Conservation (phyloP, 495 filamentous ascomycete species). For the Aspergillus coremiiformis region DNA sequence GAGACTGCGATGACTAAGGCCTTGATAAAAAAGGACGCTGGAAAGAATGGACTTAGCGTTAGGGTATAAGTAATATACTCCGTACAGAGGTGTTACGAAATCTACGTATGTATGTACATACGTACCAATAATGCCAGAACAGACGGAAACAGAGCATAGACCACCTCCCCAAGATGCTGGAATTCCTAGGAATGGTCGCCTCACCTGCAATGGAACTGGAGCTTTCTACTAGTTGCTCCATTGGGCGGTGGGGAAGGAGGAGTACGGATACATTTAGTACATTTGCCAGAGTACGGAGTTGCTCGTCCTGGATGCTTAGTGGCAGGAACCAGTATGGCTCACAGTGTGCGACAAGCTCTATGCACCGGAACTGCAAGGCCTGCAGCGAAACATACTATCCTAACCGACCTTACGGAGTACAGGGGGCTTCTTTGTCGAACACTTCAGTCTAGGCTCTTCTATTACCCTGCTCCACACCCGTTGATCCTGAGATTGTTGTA, state of each 20-base stretch:
- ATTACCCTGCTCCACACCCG: background rate
- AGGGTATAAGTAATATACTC: too few species aligned
- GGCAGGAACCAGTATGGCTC: background rate
- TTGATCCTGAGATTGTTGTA: background rate
- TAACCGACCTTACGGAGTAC: slow-evolving; percentile 3
- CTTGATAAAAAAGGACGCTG: background rate
- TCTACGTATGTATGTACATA: too few species aligned
- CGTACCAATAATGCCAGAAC: background rate
- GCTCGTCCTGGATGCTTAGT: background rate
- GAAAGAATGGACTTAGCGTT: background rate
- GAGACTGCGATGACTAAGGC: background rate
- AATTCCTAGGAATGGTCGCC: slow-evolving; percentile 15
- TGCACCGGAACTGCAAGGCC: slow-evolving; percentile 9
- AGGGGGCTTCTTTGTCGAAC: background rate
- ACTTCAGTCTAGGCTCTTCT: background rate
- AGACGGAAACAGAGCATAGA: slow-evolving; percentile 5
- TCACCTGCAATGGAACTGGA: slow-evolving; percentile 9
- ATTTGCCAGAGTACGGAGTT: background rate
- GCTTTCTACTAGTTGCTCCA: too few species aligned
- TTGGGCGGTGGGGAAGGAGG: slow-evolving; percentile 5
- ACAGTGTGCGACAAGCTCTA: slow-evolving; percentile 6
- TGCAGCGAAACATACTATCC: slow-evolving; percentile 2
- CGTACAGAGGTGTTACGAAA: too few species aligned
- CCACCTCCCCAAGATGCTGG: slow-evolving; percentile 4
- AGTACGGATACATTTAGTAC: background rate